Evolutionary conservation across 208 protist species (phyloP), one percentile per base, ranked within the genome.

Genomic region (Trypanosomatidae sp.): DNA sequence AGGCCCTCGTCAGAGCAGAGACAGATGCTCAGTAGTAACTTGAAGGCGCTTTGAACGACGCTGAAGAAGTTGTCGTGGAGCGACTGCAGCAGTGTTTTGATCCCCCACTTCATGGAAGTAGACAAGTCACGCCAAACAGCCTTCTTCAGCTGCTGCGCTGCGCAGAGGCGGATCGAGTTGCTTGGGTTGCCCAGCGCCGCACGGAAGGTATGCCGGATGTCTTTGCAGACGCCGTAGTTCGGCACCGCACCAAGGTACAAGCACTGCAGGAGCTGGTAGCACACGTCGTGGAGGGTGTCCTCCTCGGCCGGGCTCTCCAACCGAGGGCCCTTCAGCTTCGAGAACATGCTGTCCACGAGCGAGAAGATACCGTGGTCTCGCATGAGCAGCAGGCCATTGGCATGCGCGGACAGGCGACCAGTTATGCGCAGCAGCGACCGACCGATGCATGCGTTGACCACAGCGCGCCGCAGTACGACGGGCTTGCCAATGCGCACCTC

Each of bases 161-260:
- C 93, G 79, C 91, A 95, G 60, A 97, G 79, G 8, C 93, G 90
- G 53, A 97, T 88, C 15, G 85, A 62, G 66, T 86, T 85, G 53
- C 82, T 83, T 19, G 82, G 74, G 78, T 93, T 91, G 36, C 69
- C 65, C 36, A 97, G 71, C 30, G 90, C 89, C 33, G 66, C 72
- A 25, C 87, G 89, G 71, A 94, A 87, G 33, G 80, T 85, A 62
- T 90, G 82, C 7, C 93, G 87, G 65, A 97, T 92, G 62, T 94
- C 90, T 43, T 95, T 87, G 84, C 93, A 95, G 53, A 97, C 91
- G 50, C 93, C 93, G 80, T 91, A 94, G 81, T 97, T 97, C 2
- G 93, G 90, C 53, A 97, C 93, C 3, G 88, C 84, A 71, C 93
- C 85, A 50, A 95, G 78, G 75, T 88, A 86, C 9, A 97, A 66